Evolutionary conservation across 129 eudicot species (phyloP), one percentile per base, ranked within the genome.

Genomic region (Erigeron canadensis): DNA sequence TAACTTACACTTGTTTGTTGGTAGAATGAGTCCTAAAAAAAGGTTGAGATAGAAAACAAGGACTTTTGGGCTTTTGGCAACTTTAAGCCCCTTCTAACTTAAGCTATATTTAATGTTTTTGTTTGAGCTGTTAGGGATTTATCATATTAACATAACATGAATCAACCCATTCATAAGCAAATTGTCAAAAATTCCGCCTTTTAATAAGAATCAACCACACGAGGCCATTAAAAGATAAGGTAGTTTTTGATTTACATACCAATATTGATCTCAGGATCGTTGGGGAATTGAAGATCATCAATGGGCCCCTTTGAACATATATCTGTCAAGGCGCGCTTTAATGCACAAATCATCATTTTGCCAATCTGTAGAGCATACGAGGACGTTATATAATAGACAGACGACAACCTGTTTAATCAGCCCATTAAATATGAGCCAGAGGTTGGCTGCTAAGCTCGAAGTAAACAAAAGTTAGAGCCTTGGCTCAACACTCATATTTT

Each of bases 271-370:
- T 28, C 34, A 28, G 34, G 34, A 28, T 1, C 34, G 34, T 28
- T 28, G 34, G 34, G 2, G 34, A 28, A 28, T 28, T 28, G 34
- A 28, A 28, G 34, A 28, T 28, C 34, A 28, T 28, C 34, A 28
- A 28, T 28, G 34, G 34, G 34, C 34, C 34, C 34, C 1, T 28
- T 28, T 28, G 34, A 28, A 28, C 2, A 28, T 28, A 28, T 28
- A 28, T 28, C 34, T 3, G 3, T 28, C 34, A 28, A 28, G 34
- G 43, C 58, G 6, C 43, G 57, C 43, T 67, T 42, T 67, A 67
- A 46, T 44, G 59, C 71, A 47, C 12, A 22, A 22, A 67, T 67
- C 44, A 67, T 67, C 43, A 45, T 45, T 67, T 45, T 46, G 12
- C 71, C 58, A 48, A 67, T 46, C 57, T 67, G 9, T 46, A 67